These are phyloP conservation scores for Pyrenophora tritici-repentis DNA, from an alignment of 2,329 filamentous ascomycete genomes.

Conservation along the genomic window DNA sequence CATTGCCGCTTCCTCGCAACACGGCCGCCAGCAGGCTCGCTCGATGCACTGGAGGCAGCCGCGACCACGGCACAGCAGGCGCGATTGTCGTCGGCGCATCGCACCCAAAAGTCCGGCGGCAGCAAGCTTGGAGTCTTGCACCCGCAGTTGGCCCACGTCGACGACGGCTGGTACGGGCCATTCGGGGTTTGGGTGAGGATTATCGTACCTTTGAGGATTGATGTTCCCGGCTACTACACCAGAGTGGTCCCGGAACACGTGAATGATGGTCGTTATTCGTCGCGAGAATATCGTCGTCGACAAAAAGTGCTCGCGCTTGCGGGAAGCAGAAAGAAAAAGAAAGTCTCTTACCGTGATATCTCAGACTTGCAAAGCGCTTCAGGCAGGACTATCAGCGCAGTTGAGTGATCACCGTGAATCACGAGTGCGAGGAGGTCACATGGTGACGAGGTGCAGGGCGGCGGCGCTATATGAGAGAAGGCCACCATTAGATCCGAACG, in stretches of 20 bases:
- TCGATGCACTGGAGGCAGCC: slow-evolving; percentile 14
- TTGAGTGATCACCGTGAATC: slow-evolving; percentile 11
- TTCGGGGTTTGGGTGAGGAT: background rate
- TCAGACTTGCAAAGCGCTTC: background rate
- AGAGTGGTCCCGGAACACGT: too few species aligned
- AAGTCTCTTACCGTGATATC: slow-evolving; percentile 4
- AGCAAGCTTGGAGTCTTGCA: background rate
- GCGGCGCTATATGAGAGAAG: slow-evolving; percentile 10
- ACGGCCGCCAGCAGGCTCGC: slow-evolving; percentile 21
- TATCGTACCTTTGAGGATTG: too few species aligned
- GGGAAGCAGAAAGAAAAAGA: slow-evolving; percentile 1
- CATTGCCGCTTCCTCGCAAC: slow-evolving; percentile 28
- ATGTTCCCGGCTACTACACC: too few species aligned
- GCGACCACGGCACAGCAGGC: slow-evolving; percentile 16
- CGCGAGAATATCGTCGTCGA: background rate
- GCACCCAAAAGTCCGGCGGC: slow-evolving; percentile 6
- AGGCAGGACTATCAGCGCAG: slow-evolving; percentile 3
- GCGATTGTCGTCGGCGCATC: slow-evolving; percentile 16
- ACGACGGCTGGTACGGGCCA: background rate
- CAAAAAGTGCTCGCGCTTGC: background rate
- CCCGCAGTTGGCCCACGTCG: background rate
- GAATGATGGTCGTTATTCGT: too few species aligned
- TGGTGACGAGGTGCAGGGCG: slow-evolving; percentile 9
- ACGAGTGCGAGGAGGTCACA: slow-evolving; percentile 13
- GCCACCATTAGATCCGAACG: slow-evolving; percentile 3